These are phyloP conservation scores for Carnegiea gigantea DNA, from an alignment of 179 eudicot genomes.

Conservation along the genomic window DNA sequence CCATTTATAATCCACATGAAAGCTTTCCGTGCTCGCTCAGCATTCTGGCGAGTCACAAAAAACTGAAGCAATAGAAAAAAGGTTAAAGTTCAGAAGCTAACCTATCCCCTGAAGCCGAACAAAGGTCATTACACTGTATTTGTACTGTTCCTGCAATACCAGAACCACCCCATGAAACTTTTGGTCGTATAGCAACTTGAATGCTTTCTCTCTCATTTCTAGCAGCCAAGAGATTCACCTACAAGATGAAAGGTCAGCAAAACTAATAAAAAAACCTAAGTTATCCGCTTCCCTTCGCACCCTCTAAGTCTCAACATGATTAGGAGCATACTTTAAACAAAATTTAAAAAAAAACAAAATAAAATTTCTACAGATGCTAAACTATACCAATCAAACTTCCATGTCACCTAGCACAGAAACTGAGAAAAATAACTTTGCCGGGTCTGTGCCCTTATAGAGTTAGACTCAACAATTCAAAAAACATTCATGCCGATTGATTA, in stretches of 20 bases:
- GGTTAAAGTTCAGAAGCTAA: constrained; percentile 29
- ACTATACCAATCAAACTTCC: neutral
- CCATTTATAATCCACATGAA: neutral
- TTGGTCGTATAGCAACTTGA: constrained; percentile 94
- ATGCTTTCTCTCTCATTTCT: constrained; percentile 95
- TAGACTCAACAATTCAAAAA: neutral
- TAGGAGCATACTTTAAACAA: neutral
- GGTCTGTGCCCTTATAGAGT: neutral
- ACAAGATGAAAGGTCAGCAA: constrained; percentile 17
- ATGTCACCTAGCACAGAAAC: neutral
- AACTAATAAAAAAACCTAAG: neutral
- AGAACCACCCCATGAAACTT: constrained; percentile 79
- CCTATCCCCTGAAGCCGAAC: constrained; percentile 87
- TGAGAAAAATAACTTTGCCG: neutral
- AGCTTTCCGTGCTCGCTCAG: neutral
- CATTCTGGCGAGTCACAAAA: neutral
- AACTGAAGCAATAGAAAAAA: constrained; percentile 8
- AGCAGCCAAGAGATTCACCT: constrained; percentile 92
- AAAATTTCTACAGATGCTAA: neutral
- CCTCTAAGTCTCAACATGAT: neutral
- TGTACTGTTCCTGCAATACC: constrained; percentile 76
- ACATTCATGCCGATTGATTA: neutral
- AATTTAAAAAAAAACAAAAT: neutral
- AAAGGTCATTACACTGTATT: constrained; percentile 76
- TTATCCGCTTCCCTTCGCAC: neutral